A percentile compares a stretch with the other conserved stretches of the same genome.
phyloP scores from a whole-genome alignment of 768 basidiomycete genomes.

The Calocybe gangraenosa region DNA sequence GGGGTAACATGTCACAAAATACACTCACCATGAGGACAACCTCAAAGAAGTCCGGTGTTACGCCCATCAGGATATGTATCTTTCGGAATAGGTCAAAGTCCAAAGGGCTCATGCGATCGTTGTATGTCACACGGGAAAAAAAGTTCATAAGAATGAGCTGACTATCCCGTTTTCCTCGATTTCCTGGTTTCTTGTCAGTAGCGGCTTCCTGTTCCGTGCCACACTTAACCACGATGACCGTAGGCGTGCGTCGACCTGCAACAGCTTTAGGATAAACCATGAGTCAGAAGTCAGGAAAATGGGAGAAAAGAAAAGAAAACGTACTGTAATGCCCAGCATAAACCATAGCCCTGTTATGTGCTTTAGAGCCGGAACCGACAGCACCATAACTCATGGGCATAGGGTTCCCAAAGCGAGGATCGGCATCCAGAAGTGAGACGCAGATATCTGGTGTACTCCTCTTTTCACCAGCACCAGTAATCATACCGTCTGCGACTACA shows the following conservation, averaged over 20 bases:
- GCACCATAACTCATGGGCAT: slow-evolving; percentile 91
- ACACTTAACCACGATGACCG: slow-evolving; percentile 93
- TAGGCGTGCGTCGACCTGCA: slow-evolving; percentile 89
- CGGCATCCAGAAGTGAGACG: slow-evolving; percentile 85
- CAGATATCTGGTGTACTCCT: slow-evolving; percentile 95
- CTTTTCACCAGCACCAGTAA: slow-evolving; percentile 96
- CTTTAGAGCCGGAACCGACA: slow-evolving; percentile 86
- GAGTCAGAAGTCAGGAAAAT: not conserved
- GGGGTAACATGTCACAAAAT: not conserved
- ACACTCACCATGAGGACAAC: slow-evolving; percentile 88
- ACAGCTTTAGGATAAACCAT: slow-evolving; percentile 42
- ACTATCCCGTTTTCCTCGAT: slow-evolving; percentile 97
- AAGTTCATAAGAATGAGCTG: slow-evolving; percentile 99
- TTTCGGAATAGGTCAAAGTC: slow-evolving; percentile 99
- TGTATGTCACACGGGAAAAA: slow-evolving; percentile 98
- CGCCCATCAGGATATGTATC: slow-evolving; percentile 95
- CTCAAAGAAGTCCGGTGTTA: slow-evolving; percentile 98
- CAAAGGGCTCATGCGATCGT: slow-evolving; percentile 96
- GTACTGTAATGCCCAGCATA: slow-evolving; percentile 99
- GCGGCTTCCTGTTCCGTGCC: slow-evolving; percentile 83
- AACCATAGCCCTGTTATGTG: slow-evolving; percentile 93
- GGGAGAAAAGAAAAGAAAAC: slow-evolving; percentile 31
- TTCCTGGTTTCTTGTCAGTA: slow-evolving; percentile 91
- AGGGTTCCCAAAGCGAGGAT: slow-evolving; percentile 94
- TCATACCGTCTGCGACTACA: slow-evolving; percentile 97